Conservation (phyloP, 2,329 filamentous ascomycete genomes). For the Camptophora hylomeconis region DNA sequence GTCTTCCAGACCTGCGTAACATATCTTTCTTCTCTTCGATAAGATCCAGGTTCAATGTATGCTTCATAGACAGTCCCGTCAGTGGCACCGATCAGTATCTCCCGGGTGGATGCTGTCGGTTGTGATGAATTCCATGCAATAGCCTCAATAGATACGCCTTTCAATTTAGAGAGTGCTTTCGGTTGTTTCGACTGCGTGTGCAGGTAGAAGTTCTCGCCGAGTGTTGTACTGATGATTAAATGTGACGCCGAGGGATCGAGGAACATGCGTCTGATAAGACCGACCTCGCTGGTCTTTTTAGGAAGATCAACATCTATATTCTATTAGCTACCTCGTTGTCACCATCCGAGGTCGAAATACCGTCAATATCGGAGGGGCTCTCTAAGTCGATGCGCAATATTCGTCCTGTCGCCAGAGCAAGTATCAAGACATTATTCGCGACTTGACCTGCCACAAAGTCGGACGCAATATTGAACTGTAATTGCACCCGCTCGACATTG, state of each 20-base stretch:
- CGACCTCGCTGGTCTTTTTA: conserved; percentile 80
- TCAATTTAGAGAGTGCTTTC: conserved; percentile 66
- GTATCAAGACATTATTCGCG: conserved; percentile 88
- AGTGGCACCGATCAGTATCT: conserved; percentile 83
- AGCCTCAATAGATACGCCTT: conserved; percentile 75
- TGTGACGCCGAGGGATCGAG: conserved; percentile 94
- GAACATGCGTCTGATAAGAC: conserved; percentile 90
- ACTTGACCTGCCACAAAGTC: conserved; percentile 95
- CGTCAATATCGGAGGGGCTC: conserved; percentile 88
- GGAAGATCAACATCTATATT: conserved; percentile 82
- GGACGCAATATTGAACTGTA: conserved; percentile 86
- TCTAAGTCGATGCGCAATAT: conserved; percentile 91
- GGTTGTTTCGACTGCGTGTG: conserved; percentile 88
- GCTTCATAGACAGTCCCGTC: conserved; percentile 93
- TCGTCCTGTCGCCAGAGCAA: conserved; percentile 82
- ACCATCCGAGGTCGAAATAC: conserved; percentile 27
- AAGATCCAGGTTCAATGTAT: conserved; percentile 86
- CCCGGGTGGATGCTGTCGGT: conserved; percentile 83
- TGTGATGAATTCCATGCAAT: conserved; percentile 90
- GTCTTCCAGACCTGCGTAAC: conserved; percentile 72
- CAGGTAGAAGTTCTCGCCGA: conserved; percentile 94
- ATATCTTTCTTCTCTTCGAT: conserved; percentile 87
- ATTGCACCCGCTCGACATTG: conserved; percentile 79
- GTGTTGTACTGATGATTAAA: conserved; percentile 76
- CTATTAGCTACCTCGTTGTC: background rate